Conservation (phyloP, 2,329 filamentous ascomycete genomes). For the Phialocephala subalpina region DNA sequence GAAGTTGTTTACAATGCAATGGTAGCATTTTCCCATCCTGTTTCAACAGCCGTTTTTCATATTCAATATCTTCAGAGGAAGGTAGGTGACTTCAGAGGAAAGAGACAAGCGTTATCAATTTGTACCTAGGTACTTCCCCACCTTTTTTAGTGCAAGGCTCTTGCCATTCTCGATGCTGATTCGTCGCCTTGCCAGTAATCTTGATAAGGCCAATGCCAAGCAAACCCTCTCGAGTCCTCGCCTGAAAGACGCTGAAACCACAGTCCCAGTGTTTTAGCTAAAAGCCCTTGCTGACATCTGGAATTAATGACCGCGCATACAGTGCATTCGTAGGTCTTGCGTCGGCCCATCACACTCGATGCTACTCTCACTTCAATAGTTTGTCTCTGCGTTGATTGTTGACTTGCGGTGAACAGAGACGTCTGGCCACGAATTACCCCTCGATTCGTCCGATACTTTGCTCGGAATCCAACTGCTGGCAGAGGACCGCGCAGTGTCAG, state of each 20-base stretch:
- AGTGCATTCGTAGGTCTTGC: background rate
- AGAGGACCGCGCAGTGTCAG: background rate
- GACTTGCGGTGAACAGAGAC: background rate
- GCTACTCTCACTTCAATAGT: background rate
- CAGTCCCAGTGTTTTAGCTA: background rate
- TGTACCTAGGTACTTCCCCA: background rate
- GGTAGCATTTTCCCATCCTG: no score
- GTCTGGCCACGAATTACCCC: slow-evolving; percentile 6
- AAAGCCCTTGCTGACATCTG: slow-evolving; percentile 1
- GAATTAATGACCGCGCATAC: slow-evolving; percentile 5
- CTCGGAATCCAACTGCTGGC: slow-evolving; percentile 7
- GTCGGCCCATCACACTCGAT: background rate
- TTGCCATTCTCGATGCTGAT: background rate
- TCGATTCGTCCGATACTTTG: slow-evolving; percentile 7
- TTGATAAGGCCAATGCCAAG: background rate
- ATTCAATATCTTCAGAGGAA: no score
- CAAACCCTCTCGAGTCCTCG: background rate
- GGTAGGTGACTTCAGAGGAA: no score
- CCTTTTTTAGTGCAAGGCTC: background rate
- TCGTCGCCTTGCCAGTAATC: background rate
- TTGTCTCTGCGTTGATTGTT: background rate
- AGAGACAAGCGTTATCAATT: no score
- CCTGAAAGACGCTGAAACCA: slow-evolving; percentile 4
- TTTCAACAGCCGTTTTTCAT: no score
- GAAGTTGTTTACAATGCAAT: no score